Conservation (phyloP, 768 basidiomycete species). For the Leccinum fibrillosum region DNA sequence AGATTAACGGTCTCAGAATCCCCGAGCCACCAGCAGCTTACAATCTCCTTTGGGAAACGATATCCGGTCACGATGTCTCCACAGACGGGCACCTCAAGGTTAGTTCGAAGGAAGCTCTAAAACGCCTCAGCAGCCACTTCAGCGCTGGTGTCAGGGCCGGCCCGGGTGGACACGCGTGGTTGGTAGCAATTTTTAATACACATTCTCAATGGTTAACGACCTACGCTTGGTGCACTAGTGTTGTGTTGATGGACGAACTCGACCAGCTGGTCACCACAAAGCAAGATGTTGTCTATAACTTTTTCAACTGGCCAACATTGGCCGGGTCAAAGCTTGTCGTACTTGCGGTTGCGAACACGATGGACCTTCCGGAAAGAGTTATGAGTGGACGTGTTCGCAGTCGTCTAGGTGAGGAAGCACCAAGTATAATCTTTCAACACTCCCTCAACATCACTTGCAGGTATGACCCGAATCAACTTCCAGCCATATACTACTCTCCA, state of each 20-base stretch:
- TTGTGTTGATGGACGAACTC: slow-evolving; percentile 97
- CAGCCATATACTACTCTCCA: slow-evolving; percentile 79
- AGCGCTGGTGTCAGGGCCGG: slow-evolving; percentile 58
- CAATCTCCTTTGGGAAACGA: slow-evolving; percentile 85
- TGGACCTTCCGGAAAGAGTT: slow-evolving; percentile 94
- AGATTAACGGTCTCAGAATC: slow-evolving; percentile 94
- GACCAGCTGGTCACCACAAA: slow-evolving; percentile 95
- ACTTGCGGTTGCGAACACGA: slow-evolving; percentile 95
- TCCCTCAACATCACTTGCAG: slow-evolving; percentile 35
- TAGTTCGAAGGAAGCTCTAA: slow-evolving; percentile 79
- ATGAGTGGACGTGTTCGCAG: slow-evolving; percentile 91
- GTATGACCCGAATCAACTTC: slow-evolving; percentile 91
- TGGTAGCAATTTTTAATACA: slow-evolving; percentile 24
- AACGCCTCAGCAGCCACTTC: slow-evolving; percentile 76
- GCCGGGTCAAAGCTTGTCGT: slow-evolving; percentile 87
- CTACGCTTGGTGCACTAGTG: slow-evolving; percentile 43
- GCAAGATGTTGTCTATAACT: slow-evolving; percentile 98
- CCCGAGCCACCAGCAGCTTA: slow-evolving; percentile 94
- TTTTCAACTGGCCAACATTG: slow-evolving; percentile 99
- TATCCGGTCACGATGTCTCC: slow-evolving; percentile 74
- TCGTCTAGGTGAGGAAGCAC: slow-evolving; percentile 64
- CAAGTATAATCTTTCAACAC: background rate
- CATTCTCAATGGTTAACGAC: background rate
- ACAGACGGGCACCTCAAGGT: slow-evolving; percentile 63
- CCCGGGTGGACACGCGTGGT: slow-evolving; percentile 89